Evolutionary conservation across 106 monocot genomes (phyloP).

Genomic region (Posidonia australis): DNA sequence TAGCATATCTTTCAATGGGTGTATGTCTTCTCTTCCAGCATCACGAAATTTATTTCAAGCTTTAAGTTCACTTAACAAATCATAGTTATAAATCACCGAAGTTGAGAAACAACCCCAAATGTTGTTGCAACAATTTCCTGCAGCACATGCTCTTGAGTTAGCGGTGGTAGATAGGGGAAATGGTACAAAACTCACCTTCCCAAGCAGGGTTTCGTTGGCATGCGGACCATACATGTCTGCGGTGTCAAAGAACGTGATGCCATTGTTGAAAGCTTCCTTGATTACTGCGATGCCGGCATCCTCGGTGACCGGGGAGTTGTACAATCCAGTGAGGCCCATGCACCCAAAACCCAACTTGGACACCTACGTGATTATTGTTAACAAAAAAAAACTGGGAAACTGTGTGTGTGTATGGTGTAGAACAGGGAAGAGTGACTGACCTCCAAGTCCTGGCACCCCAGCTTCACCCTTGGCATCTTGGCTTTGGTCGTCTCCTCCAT

Average conservation of each 20-base stretch:
- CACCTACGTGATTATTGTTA: slow-evolving; percentile 24
- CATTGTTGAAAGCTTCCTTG: slow-evolving; percentile 51
- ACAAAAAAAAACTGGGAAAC: neutral
- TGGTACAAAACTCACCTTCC: slow-evolving; percentile 64
- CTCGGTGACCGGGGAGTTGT: slow-evolving; percentile 52
- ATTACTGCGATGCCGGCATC: slow-evolving; percentile 52
- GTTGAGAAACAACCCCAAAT: too few species aligned
- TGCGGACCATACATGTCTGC: slow-evolving; percentile 63
- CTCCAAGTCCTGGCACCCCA: slow-evolving; percentile 53
- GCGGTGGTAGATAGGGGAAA: too few species aligned
- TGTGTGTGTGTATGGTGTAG: neutral
- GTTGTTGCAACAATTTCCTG: too few species aligned
- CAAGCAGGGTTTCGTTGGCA: slow-evolving; percentile 59
- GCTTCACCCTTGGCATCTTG: slow-evolving; percentile 43
- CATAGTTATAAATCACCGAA: too few species aligned
- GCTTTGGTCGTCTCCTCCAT: slow-evolving; percentile 8
- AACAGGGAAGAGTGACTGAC: slow-evolving; percentile 5
- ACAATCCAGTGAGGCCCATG: slow-evolving; percentile 63
- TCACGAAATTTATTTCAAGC: too few species aligned
- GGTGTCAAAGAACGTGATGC: slow-evolving; percentile 87
- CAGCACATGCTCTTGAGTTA: too few species aligned
- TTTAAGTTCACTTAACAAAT: too few species aligned
- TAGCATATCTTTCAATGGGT: too few species aligned
- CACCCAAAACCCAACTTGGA: slow-evolving; percentile 86
- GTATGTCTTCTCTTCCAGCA: too few species aligned